Conservation (phyloP, 805 yeast species). For the Pichia thaimueangensis region DNA sequence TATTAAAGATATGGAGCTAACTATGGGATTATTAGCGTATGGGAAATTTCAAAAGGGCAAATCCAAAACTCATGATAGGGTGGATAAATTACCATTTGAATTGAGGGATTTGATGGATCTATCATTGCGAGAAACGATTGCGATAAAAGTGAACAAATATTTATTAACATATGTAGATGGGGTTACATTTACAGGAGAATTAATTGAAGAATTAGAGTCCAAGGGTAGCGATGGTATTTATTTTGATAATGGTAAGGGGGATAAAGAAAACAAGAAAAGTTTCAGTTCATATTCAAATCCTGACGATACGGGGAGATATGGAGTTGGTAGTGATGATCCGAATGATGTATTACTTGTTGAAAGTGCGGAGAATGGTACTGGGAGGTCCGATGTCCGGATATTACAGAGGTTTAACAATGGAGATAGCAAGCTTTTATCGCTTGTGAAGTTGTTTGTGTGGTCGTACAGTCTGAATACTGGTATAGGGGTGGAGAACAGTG, state of each 20-base stretch:
- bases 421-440: conserved; percentile 19
- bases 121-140: conserved; percentile 57
- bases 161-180: conserved; percentile 37
- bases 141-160: conserved; percentile 62
- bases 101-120: conserved; percentile 52
- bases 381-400: background rate
- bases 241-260: background rate
- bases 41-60: conserved; percentile 17
- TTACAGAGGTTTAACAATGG: conserved; percentile 7
- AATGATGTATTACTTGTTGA: background rate
- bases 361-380: background rate
- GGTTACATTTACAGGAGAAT: background rate
- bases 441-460: conserved; percentile 27
- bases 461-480: conserved; percentile 10
- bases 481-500: background rate
- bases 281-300: too few relatives aligned
- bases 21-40: conserved; percentile 73
- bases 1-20: conserved; percentile 67
- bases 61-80: conserved; percentile 13
- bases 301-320: background rate
- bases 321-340: conserved; percentile 3
- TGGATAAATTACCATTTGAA: conserved; percentile 42
- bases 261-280: background rate
- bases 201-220: background rate
- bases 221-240: background rate